A percentile compares a stretch with the other conserved stretches of the same genome.
Conservation (phyloP, 768 basidiomycete genomes). For the Chalciporus pseudorubinellus region DNA sequence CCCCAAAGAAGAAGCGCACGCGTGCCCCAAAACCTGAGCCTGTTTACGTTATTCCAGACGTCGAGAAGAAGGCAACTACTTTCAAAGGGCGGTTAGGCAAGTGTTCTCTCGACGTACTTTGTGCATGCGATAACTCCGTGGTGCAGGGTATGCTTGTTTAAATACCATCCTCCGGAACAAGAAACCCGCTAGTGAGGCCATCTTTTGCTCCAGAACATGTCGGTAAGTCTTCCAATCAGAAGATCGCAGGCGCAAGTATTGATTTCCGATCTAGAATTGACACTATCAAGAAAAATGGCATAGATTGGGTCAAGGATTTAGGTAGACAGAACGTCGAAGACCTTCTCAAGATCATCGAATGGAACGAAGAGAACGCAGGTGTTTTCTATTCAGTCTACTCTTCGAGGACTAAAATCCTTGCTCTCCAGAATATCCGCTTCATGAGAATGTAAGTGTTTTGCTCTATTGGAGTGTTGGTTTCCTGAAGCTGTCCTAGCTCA, state of each 20-base stretch:
- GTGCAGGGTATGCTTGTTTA: slow-evolving; percentile 72
- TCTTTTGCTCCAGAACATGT: slow-evolving; percentile 78
- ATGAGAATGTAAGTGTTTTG: slow-evolving; percentile 53
- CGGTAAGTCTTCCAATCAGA: slow-evolving; percentile 36
- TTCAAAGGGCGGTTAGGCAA: slow-evolving; percentile 66
- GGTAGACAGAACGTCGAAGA: slow-evolving; percentile 75
- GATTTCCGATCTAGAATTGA: slow-evolving; percentile 49
- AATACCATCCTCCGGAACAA: slow-evolving; percentile 77
- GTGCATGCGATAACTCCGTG: slow-evolving; percentile 3
- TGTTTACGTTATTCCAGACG: slow-evolving; percentile 68
- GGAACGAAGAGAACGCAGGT: slow-evolving; percentile 83
- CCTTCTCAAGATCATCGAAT: slow-evolving; percentile 71
- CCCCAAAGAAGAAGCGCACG: slow-evolving; percentile 28
- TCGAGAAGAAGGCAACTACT: slow-evolving; percentile 60
- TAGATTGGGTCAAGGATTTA: slow-evolving; percentile 79
- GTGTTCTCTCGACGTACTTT: neutral
- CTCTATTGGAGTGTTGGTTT: neutral
- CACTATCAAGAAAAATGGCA: slow-evolving; percentile 75
- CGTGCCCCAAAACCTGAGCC: slow-evolving; percentile 43
- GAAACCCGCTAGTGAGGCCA: slow-evolving; percentile 58
- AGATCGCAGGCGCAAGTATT: neutral
- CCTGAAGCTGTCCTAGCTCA: slow-evolving; percentile 38
- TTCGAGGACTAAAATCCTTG: neutral
- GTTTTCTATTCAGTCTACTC: neutral
- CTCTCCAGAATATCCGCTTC: slow-evolving; percentile 67